phyloP scores from a whole-genome alignment of 805 yeast species.

The Lipomyces japonicus region DNA sequence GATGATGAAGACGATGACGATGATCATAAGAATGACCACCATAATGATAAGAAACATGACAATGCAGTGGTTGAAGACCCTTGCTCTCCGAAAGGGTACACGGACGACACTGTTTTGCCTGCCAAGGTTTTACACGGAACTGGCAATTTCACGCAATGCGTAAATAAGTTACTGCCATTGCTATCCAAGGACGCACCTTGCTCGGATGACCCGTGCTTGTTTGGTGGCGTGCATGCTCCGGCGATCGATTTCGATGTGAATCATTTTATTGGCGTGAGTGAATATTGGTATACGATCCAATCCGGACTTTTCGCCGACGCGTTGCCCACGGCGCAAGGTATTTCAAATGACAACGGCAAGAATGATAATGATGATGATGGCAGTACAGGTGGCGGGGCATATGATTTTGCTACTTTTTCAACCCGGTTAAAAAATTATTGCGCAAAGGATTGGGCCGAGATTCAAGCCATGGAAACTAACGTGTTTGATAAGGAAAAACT shows the following conservation, averaged over 20 bases:
- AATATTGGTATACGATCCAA: constrained; percentile 81
- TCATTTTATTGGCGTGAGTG: constrained; percentile 88
- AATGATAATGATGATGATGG: constrained; percentile 3
- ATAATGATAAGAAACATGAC: too few species aligned
- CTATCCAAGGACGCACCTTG: constrained; percentile 78
- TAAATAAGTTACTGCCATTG: constrained; percentile 68
- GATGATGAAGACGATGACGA: not conserved
- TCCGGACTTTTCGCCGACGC: constrained; percentile 18
- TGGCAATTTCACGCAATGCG: constrained; percentile 75
- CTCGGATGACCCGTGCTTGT: constrained; percentile 80
- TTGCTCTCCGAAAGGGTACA: constrained; percentile 43
- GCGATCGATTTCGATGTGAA: constrained; percentile 72
- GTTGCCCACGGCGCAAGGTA: too few species aligned
- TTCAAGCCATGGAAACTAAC: constrained; percentile 51
- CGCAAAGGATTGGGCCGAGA: constrained; percentile 63
- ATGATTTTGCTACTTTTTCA: constrained; percentile 68
- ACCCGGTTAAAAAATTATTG: constrained; percentile 68
- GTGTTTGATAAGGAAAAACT: constrained; percentile 57
- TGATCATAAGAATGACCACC: too few species aligned
- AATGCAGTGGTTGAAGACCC: constrained; percentile 38
- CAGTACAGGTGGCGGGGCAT: constrained; percentile 61
- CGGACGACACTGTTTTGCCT: constrained; percentile 38
- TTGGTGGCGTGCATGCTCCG: constrained; percentile 95
- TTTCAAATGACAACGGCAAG: too few species aligned
- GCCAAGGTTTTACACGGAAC: constrained; percentile 52